Evolutionary conservation across 148 eudicot genomes (phyloP).

Genomic region (Camellia lanceoleosa): DNA sequence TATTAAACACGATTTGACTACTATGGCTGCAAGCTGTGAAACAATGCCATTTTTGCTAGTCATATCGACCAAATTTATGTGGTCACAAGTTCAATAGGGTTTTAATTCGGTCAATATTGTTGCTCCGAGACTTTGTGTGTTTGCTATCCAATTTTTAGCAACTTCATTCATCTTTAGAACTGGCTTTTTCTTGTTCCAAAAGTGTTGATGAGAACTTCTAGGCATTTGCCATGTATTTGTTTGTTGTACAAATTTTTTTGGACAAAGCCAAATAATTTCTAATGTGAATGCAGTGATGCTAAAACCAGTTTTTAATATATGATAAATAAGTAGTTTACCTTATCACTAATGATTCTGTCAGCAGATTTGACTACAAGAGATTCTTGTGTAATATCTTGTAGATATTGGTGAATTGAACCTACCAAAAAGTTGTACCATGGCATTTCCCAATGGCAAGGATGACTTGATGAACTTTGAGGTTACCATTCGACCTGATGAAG

Average conservation of each 20-base stretch:
- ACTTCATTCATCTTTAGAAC: not conserved
- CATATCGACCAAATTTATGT: not conserved
- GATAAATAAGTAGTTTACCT: not conserved
- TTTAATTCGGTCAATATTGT: not conserved
- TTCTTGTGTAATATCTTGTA: slow-evolving; percentile 21
- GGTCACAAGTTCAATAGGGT: not conserved
- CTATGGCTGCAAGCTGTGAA: not conserved
- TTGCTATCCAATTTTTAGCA: not conserved
- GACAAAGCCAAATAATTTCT: not conserved
- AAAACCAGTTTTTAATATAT: not conserved
- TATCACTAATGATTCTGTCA: not conserved
- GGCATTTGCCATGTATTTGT: not conserved
- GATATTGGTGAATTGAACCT: slow-evolving; percentile 84
- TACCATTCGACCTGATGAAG: slow-evolving; percentile 77
- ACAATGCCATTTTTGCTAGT: not conserved
- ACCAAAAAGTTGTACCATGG: slow-evolving; percentile 62
- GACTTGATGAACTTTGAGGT: slow-evolving; percentile 93
- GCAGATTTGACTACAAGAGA: not conserved
- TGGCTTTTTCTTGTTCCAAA: not conserved
- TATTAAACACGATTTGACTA: not conserved
- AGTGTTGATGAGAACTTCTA: not conserved
- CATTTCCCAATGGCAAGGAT: slow-evolving; percentile 79
- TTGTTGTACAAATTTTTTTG: not conserved
- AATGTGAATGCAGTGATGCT: not conserved
- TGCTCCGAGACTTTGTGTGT: not conserved